Evolutionary conservation across 192 early-diverging fungal species (phyloP), one percentile per base, ranked within the genome.

Genomic region (Borealophlyctis nickersoniae): DNA sequence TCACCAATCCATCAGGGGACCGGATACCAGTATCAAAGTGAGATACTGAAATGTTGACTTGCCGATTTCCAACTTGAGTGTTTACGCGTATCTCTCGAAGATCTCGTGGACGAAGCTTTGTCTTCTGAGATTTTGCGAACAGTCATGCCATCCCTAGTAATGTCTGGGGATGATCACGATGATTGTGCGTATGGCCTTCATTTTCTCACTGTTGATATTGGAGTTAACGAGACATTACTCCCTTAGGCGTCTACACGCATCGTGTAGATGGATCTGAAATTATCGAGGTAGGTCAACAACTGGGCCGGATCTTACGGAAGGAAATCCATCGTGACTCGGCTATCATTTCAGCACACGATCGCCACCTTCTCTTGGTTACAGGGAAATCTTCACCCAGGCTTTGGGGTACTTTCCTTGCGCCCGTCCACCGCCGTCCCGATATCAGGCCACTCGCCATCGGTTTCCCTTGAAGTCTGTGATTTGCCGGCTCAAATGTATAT

Each of bases 141-240:
- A 0, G 74, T 92, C 23, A 65, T 82, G 36, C 93, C 95, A 0
- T 63, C 68, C 0, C 73, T 88, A 0, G 77, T 95, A 2, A 89
- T 96, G 50, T 91, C 88, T 63, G 95, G 93, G 22, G 93, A 98
- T 63, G 93, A 98, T 67, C 95, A 98, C 58, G 95, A 98, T 63
- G 89, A 88, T 60, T 98, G 95, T 69, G 80, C 78, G 50, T 36
- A 36, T 51, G 22, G 4, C 19, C 28, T 13, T 57, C 11, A 13
- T 23, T 53, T 57, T 26, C 32, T 3, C n/a, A 32, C 32, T 33
- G 36, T 58, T 49, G 34, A 26, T 34, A 50, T 34, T 28, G 33
- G 50, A 7, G 24, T 13, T 70, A 31, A 63, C 50, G 34, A 52
- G 65, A 9, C 4, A 14, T 69, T 19, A 31, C 0, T 59, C 50